Evolutionary conservation across 768 basidiomycete genomes (phyloP).

Genomic region (Leccinum subtestaceum): DNA sequence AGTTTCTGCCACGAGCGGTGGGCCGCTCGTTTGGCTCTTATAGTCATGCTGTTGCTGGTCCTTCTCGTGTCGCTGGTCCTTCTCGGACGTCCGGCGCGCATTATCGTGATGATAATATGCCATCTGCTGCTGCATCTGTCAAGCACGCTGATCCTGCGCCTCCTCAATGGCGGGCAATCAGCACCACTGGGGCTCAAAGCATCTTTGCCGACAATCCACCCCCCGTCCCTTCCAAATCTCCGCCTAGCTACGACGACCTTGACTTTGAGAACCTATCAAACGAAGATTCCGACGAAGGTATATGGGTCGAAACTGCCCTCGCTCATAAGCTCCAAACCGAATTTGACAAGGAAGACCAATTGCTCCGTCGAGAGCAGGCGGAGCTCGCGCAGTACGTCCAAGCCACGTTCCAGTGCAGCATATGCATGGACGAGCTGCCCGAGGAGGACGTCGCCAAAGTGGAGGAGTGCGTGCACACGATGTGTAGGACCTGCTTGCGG

Average conservation of each 20-base stretch:
- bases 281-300: constrained; percentile 1
- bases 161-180: background rate
- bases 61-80: constrained; percentile 24
- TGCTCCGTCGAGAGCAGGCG: constrained; percentile 35
- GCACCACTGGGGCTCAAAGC: constrained; percentile 14
- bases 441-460: constrained; percentile 43
- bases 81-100: constrained; percentile 5
- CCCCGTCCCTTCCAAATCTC: constrained; percentile 18
- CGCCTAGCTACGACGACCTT: constrained; percentile 11
- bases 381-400: constrained; percentile 32
- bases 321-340: constrained; percentile 35
- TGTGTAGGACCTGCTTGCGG: constrained; percentile 54
- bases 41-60: constrained; percentile 25
- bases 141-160: background rate
- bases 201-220: constrained; percentile 29
- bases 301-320: constrained; percentile 5
- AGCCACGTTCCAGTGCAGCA: constrained; percentile 46
- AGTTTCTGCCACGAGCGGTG: background rate
- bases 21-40: constrained; percentile 6
- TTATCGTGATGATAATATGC: background rate
- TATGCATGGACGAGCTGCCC: constrained; percentile 53
- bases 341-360: constrained; percentile 41
- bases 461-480: constrained; percentile 46
- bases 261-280: background rate
- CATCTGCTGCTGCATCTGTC: background rate